Base-by-base conservation (phyloP, 2,329 filamentous ascomycete species). In the Capronia coronata region DNA sequence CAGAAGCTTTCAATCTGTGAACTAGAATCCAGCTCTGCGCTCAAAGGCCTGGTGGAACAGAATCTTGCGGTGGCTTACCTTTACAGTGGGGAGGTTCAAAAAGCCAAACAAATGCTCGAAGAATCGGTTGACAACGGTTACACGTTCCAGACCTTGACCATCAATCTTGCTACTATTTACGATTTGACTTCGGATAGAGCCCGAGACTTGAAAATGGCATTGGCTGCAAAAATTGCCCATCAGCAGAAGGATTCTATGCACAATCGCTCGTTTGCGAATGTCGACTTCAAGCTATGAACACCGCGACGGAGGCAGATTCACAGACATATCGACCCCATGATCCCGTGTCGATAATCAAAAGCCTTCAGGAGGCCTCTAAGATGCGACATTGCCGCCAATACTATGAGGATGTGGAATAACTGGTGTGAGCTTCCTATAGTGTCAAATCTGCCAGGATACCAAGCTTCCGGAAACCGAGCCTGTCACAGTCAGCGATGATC, bases 351-450 rank as follows among this genome's bases (percentile, higher is more conserved):
- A 64, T 86, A 84, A 68, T 95, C 87, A 69, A 96, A 95, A 2
- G 90, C 90, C 67, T 81, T 84, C 23, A 86, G 65, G 69, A 97
- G 76, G 42, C 87, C 90, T 45, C 82, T 82, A 52, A 97, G 72
- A 72, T 98, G 93, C 19, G 84, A 79, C 1, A 79, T 77, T 0
- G 88, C 91, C 0, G 93, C 93, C 53, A 89, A 67, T 13, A 97
- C 74, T 22, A 98, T 90, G 56, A 93, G 77, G 32, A 94, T 73
- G 71, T 98, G 93, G 67, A 98, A 98, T 57, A 98, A 85, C 70
- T 98, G 93, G 68, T 98, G 93, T 16, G 88, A 95, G 64, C 83
- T 89, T 30, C 93, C 91, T 79, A 86, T 86, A 44, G 96, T 86
- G 68, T 98, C 93, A 63, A 91, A 96, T 6, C 67, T 73, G 1